phyloP scores from a whole-genome alignment of 2,329 filamentous ascomycete genomes.

The Fusarium falciforme region DNA sequence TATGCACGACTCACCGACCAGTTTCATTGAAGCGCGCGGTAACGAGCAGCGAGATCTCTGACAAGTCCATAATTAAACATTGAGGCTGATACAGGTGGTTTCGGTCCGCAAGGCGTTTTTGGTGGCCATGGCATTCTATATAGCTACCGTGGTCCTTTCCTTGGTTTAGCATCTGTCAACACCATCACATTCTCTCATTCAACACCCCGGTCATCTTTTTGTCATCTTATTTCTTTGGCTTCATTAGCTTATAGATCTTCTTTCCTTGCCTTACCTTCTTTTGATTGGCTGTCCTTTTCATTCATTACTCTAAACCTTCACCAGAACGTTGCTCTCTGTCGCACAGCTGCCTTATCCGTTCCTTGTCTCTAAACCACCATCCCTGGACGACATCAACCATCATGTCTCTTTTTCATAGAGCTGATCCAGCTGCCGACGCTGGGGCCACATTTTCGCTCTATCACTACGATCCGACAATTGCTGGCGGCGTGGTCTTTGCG shows the following conservation, averaged over 20 bases:
- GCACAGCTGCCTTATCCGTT: fast-evolving
- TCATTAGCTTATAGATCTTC: not conserved
- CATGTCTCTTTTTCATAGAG: not conserved
- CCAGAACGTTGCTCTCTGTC: fast-evolving
- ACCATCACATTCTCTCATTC: not conserved
- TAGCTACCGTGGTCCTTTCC: not conserved
- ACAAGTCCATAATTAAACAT: not conserved
- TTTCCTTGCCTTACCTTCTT: not conserved
- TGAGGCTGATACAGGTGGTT: not conserved
- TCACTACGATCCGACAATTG: not conserved
- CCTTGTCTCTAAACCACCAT: not conserved
- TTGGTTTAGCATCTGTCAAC: not conserved
- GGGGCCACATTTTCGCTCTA: not conserved
- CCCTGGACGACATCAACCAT: not conserved
- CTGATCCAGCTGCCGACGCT: not conserved
- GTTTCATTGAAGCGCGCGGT: not conserved
- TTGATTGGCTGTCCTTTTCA: not conserved
- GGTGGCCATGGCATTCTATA: not conserved
- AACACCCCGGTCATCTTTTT: not conserved
- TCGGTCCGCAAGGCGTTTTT: not conserved
- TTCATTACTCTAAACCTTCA: not conserved
- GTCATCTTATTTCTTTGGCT: not conserved
- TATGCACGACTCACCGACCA: not conserved
- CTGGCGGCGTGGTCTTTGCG: not conserved
- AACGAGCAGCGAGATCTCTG: not conserved